These are phyloP conservation scores for Euphrasia arctica DNA, from an alignment of 305 asterid genomes.

Conservation along the genomic window DNA sequence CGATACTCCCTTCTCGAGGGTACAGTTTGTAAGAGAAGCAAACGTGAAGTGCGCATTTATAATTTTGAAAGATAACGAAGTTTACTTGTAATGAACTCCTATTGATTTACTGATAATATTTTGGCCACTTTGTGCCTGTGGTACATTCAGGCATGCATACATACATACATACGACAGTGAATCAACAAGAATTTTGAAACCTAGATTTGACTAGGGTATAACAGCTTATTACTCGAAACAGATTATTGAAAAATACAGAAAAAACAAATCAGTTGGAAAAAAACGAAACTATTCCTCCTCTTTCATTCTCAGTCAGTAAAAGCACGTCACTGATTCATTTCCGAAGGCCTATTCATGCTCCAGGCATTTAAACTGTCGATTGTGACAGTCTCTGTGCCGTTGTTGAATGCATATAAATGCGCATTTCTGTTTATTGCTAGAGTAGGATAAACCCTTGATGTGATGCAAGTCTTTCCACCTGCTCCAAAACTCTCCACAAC, in stretches of 20 bases:
- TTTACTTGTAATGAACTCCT: neutral
- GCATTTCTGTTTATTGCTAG: conserved; percentile 37
- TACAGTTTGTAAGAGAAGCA: too few species aligned
- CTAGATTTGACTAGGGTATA: neutral
- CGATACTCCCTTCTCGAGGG: too few species aligned
- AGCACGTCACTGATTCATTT: conserved; percentile 37
- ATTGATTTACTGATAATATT: neutral
- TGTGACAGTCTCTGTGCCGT: conserved; percentile 37
- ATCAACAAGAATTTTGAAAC: neutral
- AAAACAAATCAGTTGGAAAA: neutral
- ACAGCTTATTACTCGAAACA: neutral
- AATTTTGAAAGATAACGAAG: neutral
- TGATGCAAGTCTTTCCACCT: conserved; percentile 46
- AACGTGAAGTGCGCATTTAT: too few species aligned
- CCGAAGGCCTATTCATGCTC: conserved; percentile 38
- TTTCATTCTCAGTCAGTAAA: neutral
- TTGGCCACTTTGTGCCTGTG: neutral
- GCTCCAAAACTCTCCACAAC: conserved; percentile 57
- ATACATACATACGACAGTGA: too few species aligned
- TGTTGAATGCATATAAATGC: conserved; percentile 52
- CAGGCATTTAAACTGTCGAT: conserved; percentile 42
- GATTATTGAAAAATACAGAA: neutral
- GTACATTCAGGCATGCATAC: too few species aligned
- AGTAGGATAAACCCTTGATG: conserved; percentile 53
- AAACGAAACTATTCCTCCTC: neutral